Percentiles rank a stretch among this genome's conserved stretches.
Conservation (phyloP, 2,329 filamentous ascomycete genomes). For the Coniochaeta prunicola region DNA sequence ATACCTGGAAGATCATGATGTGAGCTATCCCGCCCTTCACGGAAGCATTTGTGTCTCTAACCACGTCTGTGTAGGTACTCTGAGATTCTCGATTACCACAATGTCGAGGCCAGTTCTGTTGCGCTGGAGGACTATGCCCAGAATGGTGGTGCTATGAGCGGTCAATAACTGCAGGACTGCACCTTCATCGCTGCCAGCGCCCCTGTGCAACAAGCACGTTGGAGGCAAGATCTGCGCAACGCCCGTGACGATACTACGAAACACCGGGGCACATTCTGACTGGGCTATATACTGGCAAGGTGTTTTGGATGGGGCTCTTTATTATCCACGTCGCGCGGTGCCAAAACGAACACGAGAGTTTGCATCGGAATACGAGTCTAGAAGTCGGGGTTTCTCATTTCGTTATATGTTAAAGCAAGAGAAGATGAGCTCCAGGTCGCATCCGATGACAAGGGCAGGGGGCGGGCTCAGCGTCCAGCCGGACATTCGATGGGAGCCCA, state of each 20-base stretch:
- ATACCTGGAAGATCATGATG: slow-evolving; percentile 99
- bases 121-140: slow-evolving; percentile 27
- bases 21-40: slow-evolving; percentile 36
- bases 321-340: neutral
- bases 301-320: neutral
- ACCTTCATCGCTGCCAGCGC: neutral
- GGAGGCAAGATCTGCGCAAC: neutral
- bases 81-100: slow-evolving; percentile 97
- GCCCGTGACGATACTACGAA: slow-evolving; percentile 9
- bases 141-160: slow-evolving; percentile 16
- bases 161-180: slow-evolving; percentile 23
- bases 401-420: neutral
- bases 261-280: neutral
- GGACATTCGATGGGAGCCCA: neutral
- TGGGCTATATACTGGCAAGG: neutral
- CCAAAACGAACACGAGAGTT: neutral
- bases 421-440: neutral
- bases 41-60: neutral
- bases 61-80: slow-evolving; percentile 65
- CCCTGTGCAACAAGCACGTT: neutral
- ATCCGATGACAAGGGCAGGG: neutral
- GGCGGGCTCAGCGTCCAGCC: neutral
- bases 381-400: neutral
- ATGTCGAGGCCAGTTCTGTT: slow-evolving; percentile 57
- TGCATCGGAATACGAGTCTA: neutral